These are phyloP conservation scores for Ilyonectria robusta DNA, from an alignment of 2,329 filamentous ascomycete species.

Conservation along the genomic window DNA sequence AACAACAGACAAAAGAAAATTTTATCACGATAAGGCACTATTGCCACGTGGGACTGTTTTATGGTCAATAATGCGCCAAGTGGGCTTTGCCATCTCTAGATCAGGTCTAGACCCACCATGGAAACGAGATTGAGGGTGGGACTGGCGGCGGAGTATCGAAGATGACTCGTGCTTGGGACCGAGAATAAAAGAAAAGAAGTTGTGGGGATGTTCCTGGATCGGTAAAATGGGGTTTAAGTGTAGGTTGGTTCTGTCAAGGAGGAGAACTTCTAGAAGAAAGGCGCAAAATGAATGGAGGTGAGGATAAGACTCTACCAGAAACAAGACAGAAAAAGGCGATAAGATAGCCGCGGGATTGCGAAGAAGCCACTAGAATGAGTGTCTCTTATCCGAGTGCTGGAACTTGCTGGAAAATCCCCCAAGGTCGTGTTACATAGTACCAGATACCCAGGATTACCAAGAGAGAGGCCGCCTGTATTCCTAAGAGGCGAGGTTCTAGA, in stretches of 20 bases:
- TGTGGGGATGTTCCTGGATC: neutral
- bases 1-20: constrained; percentile 10
- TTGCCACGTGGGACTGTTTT: constrained; percentile 28
- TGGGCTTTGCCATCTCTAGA: constrained; percentile 24
- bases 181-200: neutral
- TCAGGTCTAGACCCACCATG: constrained; percentile 21
- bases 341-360: too few species aligned
- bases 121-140: neutral
- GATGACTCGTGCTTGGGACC: neutral
- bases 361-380: too few species aligned
- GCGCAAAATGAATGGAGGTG: too few species aligned
- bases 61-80: constrained; percentile 25
- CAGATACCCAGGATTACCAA: too few species aligned
- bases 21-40: constrained; percentile 29
- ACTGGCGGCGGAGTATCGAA: neutral
- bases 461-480: too few species aligned
- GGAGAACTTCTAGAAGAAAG: too few species aligned
- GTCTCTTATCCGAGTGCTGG: neutral
- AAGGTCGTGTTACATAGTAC: neutral
- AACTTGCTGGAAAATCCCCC: neutral
- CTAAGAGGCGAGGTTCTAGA: too few species aligned
- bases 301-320: too few species aligned
- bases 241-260: too few species aligned
- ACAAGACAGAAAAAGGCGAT: too few species aligned
- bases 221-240: neutral